Base-by-base conservation (phyloP, 2,329 filamentous ascomycete genomes). In the Epichloe amarillans region DNA sequence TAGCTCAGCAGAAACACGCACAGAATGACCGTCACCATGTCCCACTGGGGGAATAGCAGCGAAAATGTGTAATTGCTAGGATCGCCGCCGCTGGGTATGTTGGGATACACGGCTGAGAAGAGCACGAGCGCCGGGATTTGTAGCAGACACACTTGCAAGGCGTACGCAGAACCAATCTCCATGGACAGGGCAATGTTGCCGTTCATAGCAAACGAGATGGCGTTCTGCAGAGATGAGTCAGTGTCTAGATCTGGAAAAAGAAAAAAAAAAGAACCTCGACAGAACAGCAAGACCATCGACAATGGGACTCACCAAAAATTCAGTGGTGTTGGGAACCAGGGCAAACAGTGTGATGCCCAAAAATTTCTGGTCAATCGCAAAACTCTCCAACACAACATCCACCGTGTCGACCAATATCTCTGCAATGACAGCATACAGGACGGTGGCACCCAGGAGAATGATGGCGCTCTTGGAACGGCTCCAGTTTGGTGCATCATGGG, bases 181-280 rank as follows among this genome's bases (percentile, higher is more conserved):
- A 98, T 98, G 38, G 89, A 96, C 17, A 98, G 73, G 0, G 93
- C 93, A 66, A 98, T 97, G 66, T 98, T 98, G 53, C 93, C 93
- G 63, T 98, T 97, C 91, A 98, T 98, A 50, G 93, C 93, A 65
- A 98, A 98, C 0, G 90, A 96, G 53, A 98, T 98, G 64, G 91
- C 93, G 68, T 98, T 98, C 83, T 89, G 23, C 12, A n/a, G 26
- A n/a, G 21, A 21, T 6, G 47, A 19, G 39, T 49, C 15, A 49
- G 47, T 17, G n/a, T 2, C 26, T n/a, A 38, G 5, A 8, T 4
- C n/a, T 19, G 11, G 4, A 8, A 8, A 10, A 14, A 3, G n/a
- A 23, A 46, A 23, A 11, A 7, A 23, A 46, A 37, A 5, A 4
- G 23, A 8, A 3, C 1, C 2, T 11, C 26, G 26, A 30, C 26